Percentiles rank a stretch among this genome's conserved stretches.
phyloP scores from a whole-genome alignment of 176 grass and related monocot genomes.

The Eleusine coracana region DNA sequence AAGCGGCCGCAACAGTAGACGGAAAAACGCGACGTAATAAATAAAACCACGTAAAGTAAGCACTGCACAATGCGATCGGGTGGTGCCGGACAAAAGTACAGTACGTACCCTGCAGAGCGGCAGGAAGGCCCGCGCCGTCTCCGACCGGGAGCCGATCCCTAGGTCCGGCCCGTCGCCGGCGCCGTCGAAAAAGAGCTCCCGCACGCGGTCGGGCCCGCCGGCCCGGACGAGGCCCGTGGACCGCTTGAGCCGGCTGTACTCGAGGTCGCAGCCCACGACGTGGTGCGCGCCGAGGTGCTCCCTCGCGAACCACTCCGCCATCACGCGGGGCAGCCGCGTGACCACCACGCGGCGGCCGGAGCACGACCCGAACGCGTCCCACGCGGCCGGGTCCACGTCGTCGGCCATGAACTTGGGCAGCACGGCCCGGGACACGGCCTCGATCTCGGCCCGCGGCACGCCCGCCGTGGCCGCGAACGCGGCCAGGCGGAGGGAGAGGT shows the following conservation, averaged over 20 bases:
- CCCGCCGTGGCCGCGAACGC: slow-evolving; percentile 61
- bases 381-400: slow-evolving; percentile 68
- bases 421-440: slow-evolving; percentile 81
- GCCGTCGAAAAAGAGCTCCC: slow-evolving; percentile 42
- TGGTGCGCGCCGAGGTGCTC: slow-evolving; percentile 82
- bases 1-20: background rate
- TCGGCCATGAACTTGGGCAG: slow-evolving; percentile 95
- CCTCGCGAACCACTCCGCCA: slow-evolving; percentile 78
- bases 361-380: slow-evolving; percentile 54
- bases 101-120: slow-evolving; percentile 66
- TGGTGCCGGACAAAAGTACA: background rate
- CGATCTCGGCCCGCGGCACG: slow-evolving; percentile 53
- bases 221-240: slow-evolving; percentile 48
- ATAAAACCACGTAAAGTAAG: too few relatives aligned
- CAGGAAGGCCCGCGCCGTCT: slow-evolving; percentile 42
- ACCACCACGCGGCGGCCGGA: slow-evolving; percentile 59
- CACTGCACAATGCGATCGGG: background rate
- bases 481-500: slow-evolving; percentile 42
- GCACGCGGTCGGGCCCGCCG: slow-evolving; percentile 4
- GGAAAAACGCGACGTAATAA: background rate
- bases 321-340: slow-evolving; percentile 64
- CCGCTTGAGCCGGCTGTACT: slow-evolving; percentile 46
- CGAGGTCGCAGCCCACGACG: slow-evolving; percentile 67
- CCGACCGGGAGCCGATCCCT: slow-evolving; percentile 41
- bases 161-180: slow-evolving; percentile 38